Base-by-base conservation (phyloP, 805 yeast genomes). In the Candida hungchunana region DNA sequence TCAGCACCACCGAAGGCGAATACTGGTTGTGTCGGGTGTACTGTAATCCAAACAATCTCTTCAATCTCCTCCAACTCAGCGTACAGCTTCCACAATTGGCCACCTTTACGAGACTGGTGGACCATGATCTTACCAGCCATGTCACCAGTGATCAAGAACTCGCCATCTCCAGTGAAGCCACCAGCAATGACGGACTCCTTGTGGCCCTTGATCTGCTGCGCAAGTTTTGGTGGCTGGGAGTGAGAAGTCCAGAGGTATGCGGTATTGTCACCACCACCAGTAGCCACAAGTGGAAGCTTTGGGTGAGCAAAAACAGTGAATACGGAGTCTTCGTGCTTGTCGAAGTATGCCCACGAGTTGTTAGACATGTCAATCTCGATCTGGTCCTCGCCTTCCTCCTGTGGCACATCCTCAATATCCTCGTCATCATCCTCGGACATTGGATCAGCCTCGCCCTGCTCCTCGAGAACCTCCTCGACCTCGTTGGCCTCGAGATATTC, bases 231-330 rank as follows among this genome's bases (percentile, higher is more conserved):
- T 21, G 96, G 95, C 42, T 76, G 78, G 2, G 86, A 70, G 59
- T 87, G 94, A 2, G 95, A 81, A 4, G 96, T 87, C 97, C 97
- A 93, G 51, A 93, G 57, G 56, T 77, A 85, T 2, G 89, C 96
- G 18, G 76, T 67, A 58, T 90, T 80, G 59, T 93, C 99, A 40
- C 95, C 97, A 27, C 96, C 97, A 20, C 99, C 98, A 16, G 90
- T 73, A n/a, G 80, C 82, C 7, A 85, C 93, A 58, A 82, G 60
- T 13, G 97, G 97, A 41, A 88, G 67, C 6, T 69, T 69, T 26
- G 97, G 97, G 58, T 93, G 97, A 6, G 79, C 65, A 32, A 84
- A 75, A n/a, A 93, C 69, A 11, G 83, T 69, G 61, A 83, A 90
- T 4, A 90, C 75, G 3, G 96, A 86, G 60, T 93, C 98, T 37